These are phyloP conservation scores for Coemansia sp. DNA, from an alignment of 192 early-diverging fungal species.

Conservation along the genomic window DNA sequence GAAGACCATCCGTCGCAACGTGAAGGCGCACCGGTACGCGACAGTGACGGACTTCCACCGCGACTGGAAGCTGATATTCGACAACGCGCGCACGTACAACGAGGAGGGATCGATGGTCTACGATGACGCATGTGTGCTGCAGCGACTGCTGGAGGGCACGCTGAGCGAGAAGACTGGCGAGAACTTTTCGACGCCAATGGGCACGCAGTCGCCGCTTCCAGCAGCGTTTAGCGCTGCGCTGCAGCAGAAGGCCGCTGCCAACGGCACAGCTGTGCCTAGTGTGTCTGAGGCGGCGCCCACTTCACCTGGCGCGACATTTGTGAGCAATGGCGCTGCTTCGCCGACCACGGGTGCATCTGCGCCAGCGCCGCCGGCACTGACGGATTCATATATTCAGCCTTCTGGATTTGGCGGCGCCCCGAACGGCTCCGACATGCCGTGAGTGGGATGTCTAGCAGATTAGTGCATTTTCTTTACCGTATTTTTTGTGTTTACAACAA, in stretches of 20 bases:
- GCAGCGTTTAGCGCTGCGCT: constrained; percentile 14
- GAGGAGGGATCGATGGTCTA: constrained; percentile 87
- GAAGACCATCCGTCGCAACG: constrained; percentile 77
- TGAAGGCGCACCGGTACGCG: constrained; percentile 70
- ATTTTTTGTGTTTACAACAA: background rate
- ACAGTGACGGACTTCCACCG: constrained; percentile 62
- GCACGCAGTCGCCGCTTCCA: constrained; percentile 18
- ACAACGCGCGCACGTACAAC: constrained; percentile 93
- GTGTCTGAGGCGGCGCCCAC: background rate
- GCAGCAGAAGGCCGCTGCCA: constrained; percentile 4
- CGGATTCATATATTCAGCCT: background rate
- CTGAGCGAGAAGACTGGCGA: constrained; percentile 28
- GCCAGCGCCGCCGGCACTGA: background rate
- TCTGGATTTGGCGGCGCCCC: background rate
- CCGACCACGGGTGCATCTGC: background rate
- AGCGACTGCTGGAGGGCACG: constrained; percentile 3
- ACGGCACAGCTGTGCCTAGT: background rate
- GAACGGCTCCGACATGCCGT: background rate
- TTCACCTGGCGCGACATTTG: background rate
- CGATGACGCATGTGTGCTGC: constrained; percentile 69
- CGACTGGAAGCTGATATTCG: constrained; percentile 86
- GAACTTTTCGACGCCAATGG: constrained; percentile 15
- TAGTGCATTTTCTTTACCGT: background rate
- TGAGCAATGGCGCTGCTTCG: background rate
- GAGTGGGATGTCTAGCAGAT: background rate